phyloP scores from a whole-genome alignment of 2,329 filamentous ascomycete species.

The Eutypella sp. region DNA sequence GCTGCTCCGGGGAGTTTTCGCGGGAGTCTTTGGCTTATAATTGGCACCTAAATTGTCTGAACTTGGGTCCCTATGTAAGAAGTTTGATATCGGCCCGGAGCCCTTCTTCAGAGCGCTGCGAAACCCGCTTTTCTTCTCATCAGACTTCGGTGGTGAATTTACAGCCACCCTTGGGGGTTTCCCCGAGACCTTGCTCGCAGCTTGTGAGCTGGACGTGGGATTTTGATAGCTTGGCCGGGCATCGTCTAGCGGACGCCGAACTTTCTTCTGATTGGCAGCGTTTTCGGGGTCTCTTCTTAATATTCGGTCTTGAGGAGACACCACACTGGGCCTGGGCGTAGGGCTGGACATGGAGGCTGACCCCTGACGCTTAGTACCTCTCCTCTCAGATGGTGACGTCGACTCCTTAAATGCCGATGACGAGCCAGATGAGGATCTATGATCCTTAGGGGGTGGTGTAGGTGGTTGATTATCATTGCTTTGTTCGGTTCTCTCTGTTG shows the following conservation, averaged over 20 bases:
- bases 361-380: conserved; percentile 1
- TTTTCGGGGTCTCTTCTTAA: conserved; percentile 26
- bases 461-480: conserved; percentile 11
- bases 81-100: conserved; percentile 38
- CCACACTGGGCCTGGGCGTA: conserved; percentile 3
- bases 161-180: conserved; percentile 27
- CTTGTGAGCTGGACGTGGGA: conserved; percentile 12
- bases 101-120: conserved; percentile 49
- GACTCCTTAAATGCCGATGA: conserved; percentile 4
- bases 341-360: conserved; percentile 13
- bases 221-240: conserved; percentile 16
- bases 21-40: conserved; percentile 13
- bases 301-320: conserved; percentile 16
- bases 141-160: conserved; percentile 13
- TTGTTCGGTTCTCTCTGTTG: background rate
- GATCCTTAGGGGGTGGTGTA: conserved; percentile 20
- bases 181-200: conserved; percentile 18
- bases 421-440: conserved; percentile 15
- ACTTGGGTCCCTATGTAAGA: conserved; percentile 45
- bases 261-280: conserved; percentile 43
- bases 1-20: conserved; percentile 20
- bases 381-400: conserved; percentile 6
- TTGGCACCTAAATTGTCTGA: conserved; percentile 20
- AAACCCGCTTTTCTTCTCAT: conserved; percentile 43
- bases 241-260: conserved; percentile 31